These are phyloP conservation scores for Aspergillus clavatus DNA, from an alignment of 2,329 filamentous ascomycete genomes.

Conservation along the genomic window DNA sequence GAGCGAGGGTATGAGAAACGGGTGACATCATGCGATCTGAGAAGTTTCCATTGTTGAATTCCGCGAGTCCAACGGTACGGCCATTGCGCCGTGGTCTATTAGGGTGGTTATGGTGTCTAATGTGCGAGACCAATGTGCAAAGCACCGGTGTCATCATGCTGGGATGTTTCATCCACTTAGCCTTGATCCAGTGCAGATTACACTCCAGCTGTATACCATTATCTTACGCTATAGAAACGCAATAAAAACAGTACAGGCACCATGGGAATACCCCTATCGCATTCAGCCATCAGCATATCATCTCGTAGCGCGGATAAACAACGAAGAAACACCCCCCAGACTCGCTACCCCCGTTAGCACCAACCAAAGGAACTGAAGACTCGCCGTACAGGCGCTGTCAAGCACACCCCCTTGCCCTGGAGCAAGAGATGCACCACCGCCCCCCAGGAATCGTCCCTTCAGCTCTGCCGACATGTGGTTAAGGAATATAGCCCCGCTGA, in stretches of 20 bases:
- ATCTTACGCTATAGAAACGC: too few relatives aligned
- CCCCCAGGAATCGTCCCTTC: slow-evolving; percentile 5
- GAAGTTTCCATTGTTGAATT: background rate
- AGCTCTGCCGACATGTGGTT: slow-evolving; percentile 35
- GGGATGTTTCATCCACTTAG: too few relatives aligned
- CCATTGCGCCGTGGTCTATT: too few relatives aligned
- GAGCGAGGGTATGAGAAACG: background rate
- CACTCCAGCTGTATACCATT: too few relatives aligned
- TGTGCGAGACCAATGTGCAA: too few relatives aligned
- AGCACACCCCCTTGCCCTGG: slow-evolving; percentile 13
- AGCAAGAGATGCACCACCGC: slow-evolving; percentile 12
- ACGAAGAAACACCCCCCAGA: slow-evolving; percentile 17
- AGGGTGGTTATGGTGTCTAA: background rate
- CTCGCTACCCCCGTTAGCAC: slow-evolving; percentile 23
- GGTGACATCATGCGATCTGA: background rate
- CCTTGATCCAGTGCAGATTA: too few relatives aligned
- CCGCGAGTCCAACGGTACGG: background rate
- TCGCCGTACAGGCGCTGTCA: slow-evolving; percentile 15
- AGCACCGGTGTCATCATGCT: too few relatives aligned
- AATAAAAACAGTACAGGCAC: too few relatives aligned
- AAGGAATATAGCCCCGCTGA: slow-evolving; percentile 39
- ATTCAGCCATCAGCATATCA: too few relatives aligned
- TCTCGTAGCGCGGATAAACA: slow-evolving; percentile 1
- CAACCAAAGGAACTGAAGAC: slow-evolving; percentile 25
- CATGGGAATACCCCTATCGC: too few relatives aligned